A percentile compares a stretch with the other conserved stretches of the same genome.
Evolutionary conservation across 352 stramenopile species (phyloP).

Genomic region (Phytophthora sp.): DNA sequence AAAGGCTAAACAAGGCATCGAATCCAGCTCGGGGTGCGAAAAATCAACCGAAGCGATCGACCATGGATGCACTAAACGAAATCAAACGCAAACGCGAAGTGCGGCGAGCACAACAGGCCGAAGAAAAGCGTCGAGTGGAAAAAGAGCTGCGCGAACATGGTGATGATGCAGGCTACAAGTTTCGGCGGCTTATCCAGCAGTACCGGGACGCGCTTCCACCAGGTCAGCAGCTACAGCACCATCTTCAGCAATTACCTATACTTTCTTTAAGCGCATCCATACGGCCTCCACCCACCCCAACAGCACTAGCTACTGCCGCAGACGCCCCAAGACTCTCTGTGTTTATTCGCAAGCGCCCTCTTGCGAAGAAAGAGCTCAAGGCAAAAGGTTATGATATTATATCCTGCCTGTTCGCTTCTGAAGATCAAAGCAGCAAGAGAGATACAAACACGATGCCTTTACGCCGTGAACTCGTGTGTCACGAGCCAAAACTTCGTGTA

Average conservation of each 20-base stretch:
- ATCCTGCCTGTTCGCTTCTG: constrained; percentile 42
- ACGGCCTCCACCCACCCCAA: constrained; percentile 23
- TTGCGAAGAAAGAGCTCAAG: constrained; percentile 72
- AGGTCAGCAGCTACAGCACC: constrained; percentile 27
- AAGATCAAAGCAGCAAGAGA: constrained; percentile 5
- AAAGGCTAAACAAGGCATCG: constrained; percentile 8
- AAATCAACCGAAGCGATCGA: constrained; percentile 44
- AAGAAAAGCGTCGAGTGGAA: constrained; percentile 76
- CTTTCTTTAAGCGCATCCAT: constrained; percentile 21
- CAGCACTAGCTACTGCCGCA: constrained; percentile 1
- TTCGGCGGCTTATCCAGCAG: constrained; percentile 64
- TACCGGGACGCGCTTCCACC: constrained; percentile 54
- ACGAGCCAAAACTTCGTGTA: constrained; percentile 78
- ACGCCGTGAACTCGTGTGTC: constrained; percentile 61
- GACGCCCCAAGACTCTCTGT: constrained; percentile 51
- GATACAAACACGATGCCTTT: not conserved
- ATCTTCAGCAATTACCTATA: constrained; percentile 27
- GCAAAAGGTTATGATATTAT: constrained; percentile 75
- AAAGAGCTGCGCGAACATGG: constrained; percentile 68
- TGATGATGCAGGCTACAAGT: constrained; percentile 80
- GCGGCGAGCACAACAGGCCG: constrained; percentile 54
- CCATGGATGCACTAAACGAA: constrained; percentile 58
- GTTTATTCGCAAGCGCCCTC: constrained; percentile 72
- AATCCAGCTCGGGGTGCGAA: constrained; percentile 28
- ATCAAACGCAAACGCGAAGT: constrained; percentile 78